Conservation (phyloP, 2,329 filamentous ascomycete genomes). For the Talaromyces rugulosus region DNA sequence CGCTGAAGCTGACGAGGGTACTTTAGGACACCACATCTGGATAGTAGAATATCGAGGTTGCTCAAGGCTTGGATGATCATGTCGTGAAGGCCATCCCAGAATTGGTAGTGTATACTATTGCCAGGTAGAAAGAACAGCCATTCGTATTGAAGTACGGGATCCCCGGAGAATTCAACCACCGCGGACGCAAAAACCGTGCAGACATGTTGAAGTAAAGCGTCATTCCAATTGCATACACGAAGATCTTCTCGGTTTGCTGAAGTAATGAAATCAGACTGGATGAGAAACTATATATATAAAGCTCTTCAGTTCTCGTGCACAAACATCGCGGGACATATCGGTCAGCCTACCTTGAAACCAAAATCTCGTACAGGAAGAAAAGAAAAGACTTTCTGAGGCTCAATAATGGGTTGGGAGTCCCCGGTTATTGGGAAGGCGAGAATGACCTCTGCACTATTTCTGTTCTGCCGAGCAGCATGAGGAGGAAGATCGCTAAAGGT, state of each 20-base stretch:
- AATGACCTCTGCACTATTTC: not conserved
- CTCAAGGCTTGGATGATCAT: not conserved
- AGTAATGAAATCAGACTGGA: constrained; percentile 50
- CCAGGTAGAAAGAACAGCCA: not conserved
- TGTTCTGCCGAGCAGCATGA: not conserved
- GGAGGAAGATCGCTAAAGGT: not conserved
- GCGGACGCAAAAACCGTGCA: not conserved
- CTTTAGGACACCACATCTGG: not conserved
- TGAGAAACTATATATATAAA: constrained; percentile 36
- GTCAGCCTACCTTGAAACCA: constrained; percentile 39
- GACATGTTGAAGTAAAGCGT: not conserved
- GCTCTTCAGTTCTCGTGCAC: too few species aligned
- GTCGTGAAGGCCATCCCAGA: not conserved
- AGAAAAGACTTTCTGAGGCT: constrained; percentile 42
- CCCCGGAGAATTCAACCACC: not conserved
- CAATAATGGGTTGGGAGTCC: constrained; percentile 29
- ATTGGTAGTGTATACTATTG: not conserved
- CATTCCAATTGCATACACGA: not conserved
- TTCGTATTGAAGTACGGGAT: not conserved
- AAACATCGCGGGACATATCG: too few species aligned
- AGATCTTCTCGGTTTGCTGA: constrained; percentile 44
- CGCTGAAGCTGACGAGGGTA: not conserved
- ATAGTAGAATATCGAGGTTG: not conserved
- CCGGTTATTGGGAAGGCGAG: constrained; percentile 1
- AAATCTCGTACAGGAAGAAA: constrained; percentile 44